Evolutionary conservation across 1,139 yeast genomes (phyloP).

Genomic region (Zygotorulaspora mrakii): DNA sequence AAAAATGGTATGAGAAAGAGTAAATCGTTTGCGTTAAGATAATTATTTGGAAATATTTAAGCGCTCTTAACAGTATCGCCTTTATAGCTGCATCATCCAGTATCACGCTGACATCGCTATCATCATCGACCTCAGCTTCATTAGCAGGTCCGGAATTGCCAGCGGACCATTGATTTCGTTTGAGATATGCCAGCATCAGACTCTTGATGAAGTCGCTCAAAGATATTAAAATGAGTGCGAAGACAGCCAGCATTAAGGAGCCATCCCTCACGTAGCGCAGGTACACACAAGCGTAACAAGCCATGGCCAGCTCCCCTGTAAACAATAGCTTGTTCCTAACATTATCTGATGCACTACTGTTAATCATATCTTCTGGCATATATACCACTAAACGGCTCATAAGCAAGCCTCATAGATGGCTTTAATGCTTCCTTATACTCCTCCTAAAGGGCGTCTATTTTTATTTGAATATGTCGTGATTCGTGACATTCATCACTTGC

Average conservation of each 20-base stretch:
- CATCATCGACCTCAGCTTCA: constrained; percentile 15
- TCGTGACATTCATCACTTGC: not conserved
- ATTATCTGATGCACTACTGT: not conserved
- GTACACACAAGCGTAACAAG: constrained; percentile 13
- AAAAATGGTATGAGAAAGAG: constrained; percentile 17
- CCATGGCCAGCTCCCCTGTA: constrained; percentile 10
- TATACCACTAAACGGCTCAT: too few relatives aligned
- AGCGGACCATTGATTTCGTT: constrained; percentile 4
- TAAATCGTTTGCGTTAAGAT: constrained; percentile 16
- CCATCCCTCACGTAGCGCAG: constrained; percentile 17
- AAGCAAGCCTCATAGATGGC: not conserved
- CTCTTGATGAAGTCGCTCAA: constrained; percentile 13
- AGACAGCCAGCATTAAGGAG: constrained; percentile 14
- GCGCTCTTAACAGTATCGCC: constrained; percentile 15
- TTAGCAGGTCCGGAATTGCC: constrained; percentile 12
- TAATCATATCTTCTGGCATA: not conserved
- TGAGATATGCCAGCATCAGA: constrained; percentile 9
- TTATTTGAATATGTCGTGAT: not conserved
- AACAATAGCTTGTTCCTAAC: not conserved
- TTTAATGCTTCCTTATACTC: not conserved
- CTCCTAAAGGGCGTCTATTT: not conserved
- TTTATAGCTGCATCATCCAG: constrained; percentile 12
- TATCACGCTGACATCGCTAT: constrained; percentile 15
- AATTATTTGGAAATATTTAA: constrained; percentile 18
- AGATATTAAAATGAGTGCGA: constrained; percentile 11